Evolutionary conservation across 306 rosid genomes (phyloP).

Genomic region (Vigna unguiculata): DNA sequence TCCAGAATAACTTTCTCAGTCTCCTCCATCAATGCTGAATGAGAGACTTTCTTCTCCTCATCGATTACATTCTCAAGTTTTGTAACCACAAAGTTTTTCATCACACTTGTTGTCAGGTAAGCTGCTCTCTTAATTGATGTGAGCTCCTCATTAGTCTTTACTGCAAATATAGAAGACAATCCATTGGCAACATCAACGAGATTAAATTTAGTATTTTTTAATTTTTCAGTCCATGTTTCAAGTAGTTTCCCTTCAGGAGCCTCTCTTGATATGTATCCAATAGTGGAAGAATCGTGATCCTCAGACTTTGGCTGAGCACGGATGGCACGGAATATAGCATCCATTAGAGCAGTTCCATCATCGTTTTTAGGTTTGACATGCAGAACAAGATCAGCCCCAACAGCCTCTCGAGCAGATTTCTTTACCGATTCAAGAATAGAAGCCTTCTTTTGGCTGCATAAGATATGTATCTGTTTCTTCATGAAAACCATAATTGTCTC

Average conservation of each 20-base stretch:
- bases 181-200: conserved; percentile 79
- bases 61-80: conserved; percentile 93
- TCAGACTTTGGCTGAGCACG: conserved; percentile 68
- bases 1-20: conserved; percentile 88
- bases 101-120: conserved; percentile 71
- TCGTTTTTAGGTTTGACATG: conserved; percentile 83
- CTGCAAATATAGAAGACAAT: conserved; percentile 72
- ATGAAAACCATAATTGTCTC: conserved; percentile 90
- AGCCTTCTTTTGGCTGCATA: conserved; percentile 90
- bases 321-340: conserved; percentile 68
- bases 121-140: conserved; percentile 85
- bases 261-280: conserved; percentile 85
- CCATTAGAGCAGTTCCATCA: conserved; percentile 81
- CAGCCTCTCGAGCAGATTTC: conserved; percentile 70
- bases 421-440: conserved; percentile 78
- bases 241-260: conserved; percentile 87
- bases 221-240: conserved; percentile 78
- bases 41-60: conserved; percentile 85
- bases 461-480: conserved; percentile 79
- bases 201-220: conserved; percentile 61
- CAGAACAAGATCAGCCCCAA: conserved; percentile 77
- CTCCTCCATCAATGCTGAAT: conserved; percentile 89
- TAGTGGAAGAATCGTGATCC: conserved; percentile 58
- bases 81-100: conserved; percentile 81
- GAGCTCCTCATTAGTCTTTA: conserved; percentile 73